Percentiles rank a stretch among this genome's conserved stretches.
Evolutionary conservation across 1,284 basidiomycete genomes (phyloP).

Genomic region (Sporisorium graminicola): DNA sequence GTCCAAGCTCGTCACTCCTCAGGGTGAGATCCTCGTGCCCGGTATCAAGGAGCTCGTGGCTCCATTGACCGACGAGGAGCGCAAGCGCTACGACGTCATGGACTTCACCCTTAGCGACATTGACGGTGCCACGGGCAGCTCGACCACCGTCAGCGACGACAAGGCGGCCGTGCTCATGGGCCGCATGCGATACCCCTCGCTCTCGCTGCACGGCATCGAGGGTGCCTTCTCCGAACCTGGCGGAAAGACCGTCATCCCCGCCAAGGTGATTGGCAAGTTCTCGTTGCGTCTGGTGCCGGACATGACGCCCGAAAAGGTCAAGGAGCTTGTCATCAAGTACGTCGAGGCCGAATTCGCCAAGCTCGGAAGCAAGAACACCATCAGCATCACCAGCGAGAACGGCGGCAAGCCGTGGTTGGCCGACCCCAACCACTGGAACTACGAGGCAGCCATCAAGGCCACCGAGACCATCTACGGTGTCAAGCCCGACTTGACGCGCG

Average conservation of each 20-base stretch:
- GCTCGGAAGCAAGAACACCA: conserved; percentile 68
- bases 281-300: conserved; percentile 79
- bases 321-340: conserved; percentile 62
- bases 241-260: conserved; percentile 93
- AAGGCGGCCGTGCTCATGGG: conserved; percentile 90
- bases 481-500: conserved; percentile 88
- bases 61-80: conserved; percentile 82
- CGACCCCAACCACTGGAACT: conserved; percentile 85
- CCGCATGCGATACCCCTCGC: conserved; percentile 79
- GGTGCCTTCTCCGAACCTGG: conserved; percentile 83
- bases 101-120: conserved; percentile 76
- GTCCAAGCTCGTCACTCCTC: conserved; percentile 83
- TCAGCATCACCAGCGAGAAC: conserved; percentile 58
- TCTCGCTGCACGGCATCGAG: conserved; percentile 96
- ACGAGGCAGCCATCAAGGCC: conserved; percentile 87
- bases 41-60: conserved; percentile 91
- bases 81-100: conserved; percentile 72
- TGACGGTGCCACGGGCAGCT: conserved; percentile 81
- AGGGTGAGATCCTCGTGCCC: conserved; percentile 88
- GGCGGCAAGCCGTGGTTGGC: conserved; percentile 69
- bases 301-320: conserved; percentile 76
- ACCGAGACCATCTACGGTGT: conserved; percentile 84
- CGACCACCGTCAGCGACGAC: conserved; percentile 82
- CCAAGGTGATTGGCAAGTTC: conserved; percentile 80
- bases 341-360: conserved; percentile 64